Conservation (phyloP, 2,329 filamentous ascomycete species). For the Blastomyces gilchristii region DNA sequence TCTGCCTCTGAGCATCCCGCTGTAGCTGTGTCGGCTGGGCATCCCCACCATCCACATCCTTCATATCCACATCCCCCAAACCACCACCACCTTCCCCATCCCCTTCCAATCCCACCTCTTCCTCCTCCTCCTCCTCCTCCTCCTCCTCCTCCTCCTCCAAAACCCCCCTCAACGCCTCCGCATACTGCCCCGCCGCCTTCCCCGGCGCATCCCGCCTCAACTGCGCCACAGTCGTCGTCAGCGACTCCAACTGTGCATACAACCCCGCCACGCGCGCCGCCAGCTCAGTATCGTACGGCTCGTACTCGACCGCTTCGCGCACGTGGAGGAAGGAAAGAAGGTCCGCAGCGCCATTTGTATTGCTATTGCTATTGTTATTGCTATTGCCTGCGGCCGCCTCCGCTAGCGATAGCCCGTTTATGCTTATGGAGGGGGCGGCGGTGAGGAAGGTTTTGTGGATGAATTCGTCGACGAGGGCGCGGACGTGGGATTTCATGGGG, state of each 20-base stretch:
- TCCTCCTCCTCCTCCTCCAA: slow-evolving; percentile 31
- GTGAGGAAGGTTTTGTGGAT: slow-evolving; percentile 36
- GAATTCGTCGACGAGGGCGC: slow-evolving; percentile 26
- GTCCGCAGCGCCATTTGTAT: neutral
- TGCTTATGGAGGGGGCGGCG: slow-evolving; percentile 36
- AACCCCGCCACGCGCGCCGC: slow-evolving; percentile 35
- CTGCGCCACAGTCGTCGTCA: slow-evolving; percentile 39
- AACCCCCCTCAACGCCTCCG: slow-evolving; percentile 25
- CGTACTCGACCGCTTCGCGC: slow-evolving; percentile 38
- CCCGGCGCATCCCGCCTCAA: slow-evolving; percentile 37
- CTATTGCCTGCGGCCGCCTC: neutral
- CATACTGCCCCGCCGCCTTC: slow-evolving; percentile 32
- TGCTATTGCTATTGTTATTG: neutral
- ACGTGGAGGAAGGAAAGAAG: slow-evolving; percentile 24
- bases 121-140: too few species aligned
- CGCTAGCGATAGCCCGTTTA: slow-evolving; percentile 34
- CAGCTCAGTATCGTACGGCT: slow-evolving; percentile 36
- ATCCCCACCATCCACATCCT: slow-evolving; percentile 27
- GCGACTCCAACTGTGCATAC: slow-evolving; percentile 39
- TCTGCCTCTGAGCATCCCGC: neutral
- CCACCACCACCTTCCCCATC: neutral
- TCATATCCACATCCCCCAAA: slow-evolving; percentile 16
- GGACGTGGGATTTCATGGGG: neutral
- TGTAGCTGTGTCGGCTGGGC: slow-evolving; percentile 9
- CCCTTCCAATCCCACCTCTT: slow-evolving; percentile 29